Evolutionary conservation across 2,329 filamentous ascomycete species (phyloP).

Genomic region (Colletotrichum costaricense): DNA sequence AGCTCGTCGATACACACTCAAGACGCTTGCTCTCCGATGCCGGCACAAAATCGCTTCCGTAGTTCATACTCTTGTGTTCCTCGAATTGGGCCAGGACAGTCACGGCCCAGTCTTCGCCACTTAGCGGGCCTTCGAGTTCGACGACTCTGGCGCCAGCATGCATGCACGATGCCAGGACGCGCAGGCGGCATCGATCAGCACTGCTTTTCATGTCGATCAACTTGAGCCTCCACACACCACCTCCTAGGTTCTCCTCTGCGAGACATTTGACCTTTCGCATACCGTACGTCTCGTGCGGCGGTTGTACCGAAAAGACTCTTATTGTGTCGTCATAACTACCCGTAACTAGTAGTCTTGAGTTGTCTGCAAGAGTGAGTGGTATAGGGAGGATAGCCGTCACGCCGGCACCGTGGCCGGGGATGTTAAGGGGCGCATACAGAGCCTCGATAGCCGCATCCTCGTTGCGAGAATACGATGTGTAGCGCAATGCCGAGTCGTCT

Average conservation of each 20-base stretch:
- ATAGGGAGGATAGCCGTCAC: constrained; percentile 89
- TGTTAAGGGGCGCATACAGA: constrained; percentile 39
- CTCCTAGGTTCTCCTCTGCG: constrained; percentile 75
- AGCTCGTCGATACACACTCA: constrained; percentile 76
- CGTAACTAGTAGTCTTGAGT: constrained; percentile 74
- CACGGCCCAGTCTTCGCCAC: constrained; percentile 66
- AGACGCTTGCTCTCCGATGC: constrained; percentile 42
- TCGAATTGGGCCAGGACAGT: constrained; percentile 78
- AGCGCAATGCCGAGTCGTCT: constrained; percentile 76
- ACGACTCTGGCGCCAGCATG: constrained; percentile 84
- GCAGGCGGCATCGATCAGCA: constrained; percentile 42
- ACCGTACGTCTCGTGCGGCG: constrained; percentile 53
- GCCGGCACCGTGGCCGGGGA: constrained; percentile 75
- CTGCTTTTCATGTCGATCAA: constrained; percentile 55
- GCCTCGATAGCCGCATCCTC: not conserved
- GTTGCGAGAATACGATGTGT: constrained; percentile 47
- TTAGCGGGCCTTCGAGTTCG: constrained; percentile 50
- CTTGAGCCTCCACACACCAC: constrained; percentile 89
- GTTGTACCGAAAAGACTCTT: constrained; percentile 70
- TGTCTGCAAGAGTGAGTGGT: constrained; percentile 50
- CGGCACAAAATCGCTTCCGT: constrained; percentile 79
- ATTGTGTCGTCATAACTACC: constrained; percentile 93
- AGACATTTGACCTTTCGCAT: constrained; percentile 62
- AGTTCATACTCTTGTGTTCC: constrained; percentile 95
- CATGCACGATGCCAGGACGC: constrained; percentile 92